Conservation (phyloP, 495 filamentous ascomycete genomes). For the Penicillium coprophilum region DNA sequence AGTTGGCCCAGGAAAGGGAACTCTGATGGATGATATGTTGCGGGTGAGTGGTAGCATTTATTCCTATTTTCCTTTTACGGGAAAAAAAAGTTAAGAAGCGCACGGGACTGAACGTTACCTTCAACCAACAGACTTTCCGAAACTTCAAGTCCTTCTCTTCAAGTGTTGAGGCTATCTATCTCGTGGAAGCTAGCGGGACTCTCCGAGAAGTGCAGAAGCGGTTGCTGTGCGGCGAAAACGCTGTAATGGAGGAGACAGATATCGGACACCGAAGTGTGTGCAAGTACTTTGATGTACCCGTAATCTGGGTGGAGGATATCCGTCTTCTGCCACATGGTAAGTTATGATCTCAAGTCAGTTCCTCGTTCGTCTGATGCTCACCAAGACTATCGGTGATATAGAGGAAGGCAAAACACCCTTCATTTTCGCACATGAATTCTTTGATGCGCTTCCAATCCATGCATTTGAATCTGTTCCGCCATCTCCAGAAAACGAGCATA, state of each 20-base stretch:
- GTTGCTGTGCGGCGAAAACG: slow-evolving; percentile 76
- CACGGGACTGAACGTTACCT: slow-evolving; percentile 1
- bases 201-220: slow-evolving; percentile 74
- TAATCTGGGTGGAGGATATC: slow-evolving; percentile 92
- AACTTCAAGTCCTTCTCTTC: slow-evolving; percentile 76
- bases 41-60: slow-evolving; percentile 55
- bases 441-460: slow-evolving; percentile 97
- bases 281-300: slow-evolving; percentile 67
- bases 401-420: slow-evolving; percentile 72
- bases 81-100: neutral
- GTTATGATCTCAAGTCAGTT: slow-evolving; percentile 6
- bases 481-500: slow-evolving; percentile 32
- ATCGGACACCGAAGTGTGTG: slow-evolving; percentile 73
- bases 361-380: neutral
- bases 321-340: slow-evolving; percentile 71
- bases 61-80: neutral
- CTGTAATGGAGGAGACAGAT: slow-evolving; percentile 65
- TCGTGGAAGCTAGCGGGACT: slow-evolving; percentile 83
- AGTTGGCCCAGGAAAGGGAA: slow-evolving; percentile 90
- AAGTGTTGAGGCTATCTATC: slow-evolving; percentile 79
- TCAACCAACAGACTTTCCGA: slow-evolving; percentile 64
- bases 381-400: neutral
- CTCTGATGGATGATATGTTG: slow-evolving; percentile 95
- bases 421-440: slow-evolving; percentile 96
- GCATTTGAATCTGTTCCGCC: slow-evolving; percentile 75